Evolutionary conservation across 768 basidiomycete genomes (phyloP).

Genomic region (Naganishia randhawae): DNA sequence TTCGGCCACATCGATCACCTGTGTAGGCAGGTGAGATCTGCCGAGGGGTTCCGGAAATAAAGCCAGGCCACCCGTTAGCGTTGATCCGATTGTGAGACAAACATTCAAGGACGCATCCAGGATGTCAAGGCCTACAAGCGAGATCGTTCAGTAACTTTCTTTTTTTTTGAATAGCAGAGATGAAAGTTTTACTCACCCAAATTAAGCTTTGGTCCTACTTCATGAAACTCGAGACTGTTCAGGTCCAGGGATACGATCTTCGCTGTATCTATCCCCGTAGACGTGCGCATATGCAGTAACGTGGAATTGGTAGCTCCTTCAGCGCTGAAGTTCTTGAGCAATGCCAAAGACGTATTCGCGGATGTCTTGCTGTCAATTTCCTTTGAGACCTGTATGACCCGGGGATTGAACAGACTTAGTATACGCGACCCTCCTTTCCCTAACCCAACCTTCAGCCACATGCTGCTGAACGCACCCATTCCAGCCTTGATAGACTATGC

Average conservation of each 20-base stretch:
- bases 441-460: no score
- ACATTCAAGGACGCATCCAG: background rate
- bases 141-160: background rate
- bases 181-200: background rate
- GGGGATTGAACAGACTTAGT: background rate
- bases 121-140: background rate
- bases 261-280: background rate
- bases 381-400: background rate
- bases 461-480: constrained; percentile 27
- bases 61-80: background rate
- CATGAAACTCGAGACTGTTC: background rate
- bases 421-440: no score
- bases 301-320: background rate
- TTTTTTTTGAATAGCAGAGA: background rate
- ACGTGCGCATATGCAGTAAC: background rate
- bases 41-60: background rate
- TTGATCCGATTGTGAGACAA: background rate
- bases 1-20: background rate
- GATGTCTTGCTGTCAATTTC: constrained; percentile 1
- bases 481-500: constrained; percentile 2
- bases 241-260: background rate
- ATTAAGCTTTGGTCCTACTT: background rate
- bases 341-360: background rate
- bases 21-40: no score
- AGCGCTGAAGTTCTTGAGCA: no score